phyloP scores from a whole-genome alignment of 2,329 filamentous ascomycete species.

The Sarocladiaceae sp. region DNA sequence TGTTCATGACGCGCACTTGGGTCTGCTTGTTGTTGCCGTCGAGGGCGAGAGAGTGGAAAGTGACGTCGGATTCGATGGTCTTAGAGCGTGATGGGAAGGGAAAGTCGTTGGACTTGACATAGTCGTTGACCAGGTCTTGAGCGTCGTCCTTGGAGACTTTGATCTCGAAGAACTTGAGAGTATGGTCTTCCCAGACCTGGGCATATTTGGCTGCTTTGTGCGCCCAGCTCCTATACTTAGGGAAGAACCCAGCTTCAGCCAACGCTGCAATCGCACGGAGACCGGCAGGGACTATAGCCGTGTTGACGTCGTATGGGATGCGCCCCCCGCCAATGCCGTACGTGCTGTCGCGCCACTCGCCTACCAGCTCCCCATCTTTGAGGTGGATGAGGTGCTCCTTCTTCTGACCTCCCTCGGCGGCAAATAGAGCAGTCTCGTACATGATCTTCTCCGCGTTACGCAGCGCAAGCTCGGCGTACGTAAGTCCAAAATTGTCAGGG shows the following conservation, averaged over 20 bases:
- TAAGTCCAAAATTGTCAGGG: slow-evolving; percentile 42
- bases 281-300: slow-evolving; percentile 54
- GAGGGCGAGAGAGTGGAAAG: slow-evolving; percentile 47
- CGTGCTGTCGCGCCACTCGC: slow-evolving; percentile 57
- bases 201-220: slow-evolving; percentile 42
- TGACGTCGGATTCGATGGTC: slow-evolving; percentile 31
- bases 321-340: slow-evolving; percentile 55
- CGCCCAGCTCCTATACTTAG: slow-evolving; percentile 40
- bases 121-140: slow-evolving; percentile 38
- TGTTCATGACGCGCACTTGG: slow-evolving; percentile 54
- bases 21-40: slow-evolving; percentile 42
- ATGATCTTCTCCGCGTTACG: slow-evolving; percentile 53
- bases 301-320: slow-evolving; percentile 61
- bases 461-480: slow-evolving; percentile 44
- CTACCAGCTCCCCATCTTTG: slow-evolving; percentile 46
- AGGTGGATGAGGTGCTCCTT: slow-evolving; percentile 52
- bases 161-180: slow-evolving; percentile 49
- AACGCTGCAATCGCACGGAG: slow-evolving; percentile 51
- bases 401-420: slow-evolving; percentile 36
- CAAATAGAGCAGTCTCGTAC: slow-evolving; percentile 46
- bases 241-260: slow-evolving; percentile 42
- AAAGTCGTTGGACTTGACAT: slow-evolving; percentile 22
- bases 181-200: slow-evolving; percentile 55
- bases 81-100: slow-evolving; percentile 30
- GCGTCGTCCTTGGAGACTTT: slow-evolving; percentile 37